Conservation (phyloP, 345 rosid genomes). For the Heritiera fomes region DNA sequence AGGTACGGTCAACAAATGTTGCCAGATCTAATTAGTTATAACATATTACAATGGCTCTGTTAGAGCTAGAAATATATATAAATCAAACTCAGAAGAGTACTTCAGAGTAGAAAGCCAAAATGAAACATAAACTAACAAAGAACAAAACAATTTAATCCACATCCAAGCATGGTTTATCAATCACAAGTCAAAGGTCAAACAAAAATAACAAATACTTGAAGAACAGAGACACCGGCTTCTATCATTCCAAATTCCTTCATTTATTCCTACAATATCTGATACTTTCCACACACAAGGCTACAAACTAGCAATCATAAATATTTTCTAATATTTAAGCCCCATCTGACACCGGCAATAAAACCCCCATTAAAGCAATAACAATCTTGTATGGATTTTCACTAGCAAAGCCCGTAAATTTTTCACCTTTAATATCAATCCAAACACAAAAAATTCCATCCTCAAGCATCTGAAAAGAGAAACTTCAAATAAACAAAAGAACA, state of each 20-base stretch:
- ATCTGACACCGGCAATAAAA: background rate
- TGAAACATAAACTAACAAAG: background rate
- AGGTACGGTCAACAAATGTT: background rate
- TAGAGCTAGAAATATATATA: background rate
- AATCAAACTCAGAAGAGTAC: background rate
- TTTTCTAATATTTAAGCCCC: background rate
- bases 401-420: background rate
- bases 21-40: background rate
- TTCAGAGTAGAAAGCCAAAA: background rate
- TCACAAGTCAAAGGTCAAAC: background rate
- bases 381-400: background rate
- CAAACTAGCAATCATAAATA: background rate
- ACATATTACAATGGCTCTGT: background rate
- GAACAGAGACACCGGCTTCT: background rate
- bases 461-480: slow-evolving; percentile 10
- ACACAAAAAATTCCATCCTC: background rate
- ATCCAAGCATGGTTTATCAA: background rate
- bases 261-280: background rate
- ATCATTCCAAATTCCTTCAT: background rate
- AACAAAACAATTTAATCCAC: background rate
- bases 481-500: background rate
- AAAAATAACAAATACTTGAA: background rate
- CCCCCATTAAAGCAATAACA: background rate
- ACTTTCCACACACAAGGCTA: background rate
- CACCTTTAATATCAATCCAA: background rate